phyloP scores from a whole-genome alignment of 148 eudicot genomes.

The Pharnaceum exiguum region DNA sequence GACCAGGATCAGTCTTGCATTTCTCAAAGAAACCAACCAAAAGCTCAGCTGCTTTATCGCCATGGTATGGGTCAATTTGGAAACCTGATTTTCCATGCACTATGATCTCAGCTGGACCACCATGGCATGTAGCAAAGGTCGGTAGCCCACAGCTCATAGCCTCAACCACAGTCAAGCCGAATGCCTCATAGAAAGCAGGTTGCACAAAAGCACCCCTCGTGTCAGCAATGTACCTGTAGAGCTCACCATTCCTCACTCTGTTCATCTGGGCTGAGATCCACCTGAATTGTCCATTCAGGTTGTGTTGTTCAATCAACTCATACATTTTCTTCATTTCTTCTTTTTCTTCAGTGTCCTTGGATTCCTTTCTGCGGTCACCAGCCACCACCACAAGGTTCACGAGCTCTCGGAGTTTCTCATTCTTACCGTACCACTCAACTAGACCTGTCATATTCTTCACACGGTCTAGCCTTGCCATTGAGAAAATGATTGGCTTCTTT shows the following conservation, averaged over 20 bases:
- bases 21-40: conserved; percentile 83
- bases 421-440: conserved; percentile 90
- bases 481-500: conserved; percentile 81
- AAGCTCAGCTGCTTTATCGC: conserved; percentile 76
- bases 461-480: conserved; percentile 92
- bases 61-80: conserved; percentile 96
- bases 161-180: conserved; percentile 94
- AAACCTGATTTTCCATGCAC: conserved; percentile 87
- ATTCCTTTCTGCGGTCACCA: conserved; percentile 91
- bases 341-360: conserved; percentile 89
- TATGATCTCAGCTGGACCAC: conserved; percentile 99
- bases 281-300: conserved; percentile 80
- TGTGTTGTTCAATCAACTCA: conserved; percentile 65
- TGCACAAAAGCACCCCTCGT: conserved; percentile 83
- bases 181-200: conserved; percentile 94
- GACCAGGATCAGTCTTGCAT: conserved; percentile 56
- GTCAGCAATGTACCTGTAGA: conserved; percentile 88
- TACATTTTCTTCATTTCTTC: conserved; percentile 98
- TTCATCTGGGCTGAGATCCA: conserved; percentile 99
- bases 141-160: conserved; percentile 98
- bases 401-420: conserved; percentile 57
- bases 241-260: conserved; percentile 90
- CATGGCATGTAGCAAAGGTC: conserved; percentile 85
- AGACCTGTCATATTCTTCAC: conserved; percentile 95
- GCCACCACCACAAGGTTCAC: conserved; percentile 98